Percentiles rank a stretch among this genome's conserved stretches.
phyloP scores from a whole-genome alignment of 2,329 filamentous ascomycete genomes.

The Claviceps quebecensis region DNA sequence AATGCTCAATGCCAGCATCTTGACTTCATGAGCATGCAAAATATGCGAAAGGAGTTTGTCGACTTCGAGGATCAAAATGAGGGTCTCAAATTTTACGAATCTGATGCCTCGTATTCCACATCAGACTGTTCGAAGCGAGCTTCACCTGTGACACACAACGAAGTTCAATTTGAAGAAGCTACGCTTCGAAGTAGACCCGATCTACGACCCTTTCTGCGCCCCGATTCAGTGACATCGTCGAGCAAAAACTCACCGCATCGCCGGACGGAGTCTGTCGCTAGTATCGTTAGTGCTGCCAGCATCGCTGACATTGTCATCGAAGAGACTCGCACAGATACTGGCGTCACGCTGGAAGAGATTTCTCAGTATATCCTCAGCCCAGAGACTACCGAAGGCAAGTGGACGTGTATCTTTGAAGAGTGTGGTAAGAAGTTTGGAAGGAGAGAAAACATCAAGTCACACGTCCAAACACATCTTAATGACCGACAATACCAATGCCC shows the following conservation, averaged over 20 bases:
- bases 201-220: constrained; percentile 15
- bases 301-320: constrained; percentile 51
- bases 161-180: constrained; percentile 22
- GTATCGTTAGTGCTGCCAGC: constrained; percentile 42
- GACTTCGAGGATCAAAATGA: constrained; percentile 24
- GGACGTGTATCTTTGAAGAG: constrained; percentile 60
- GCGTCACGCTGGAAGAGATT: constrained; percentile 77
- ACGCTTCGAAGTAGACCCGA: constrained; percentile 31
- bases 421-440: constrained; percentile 89
- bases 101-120: constrained; percentile 20
- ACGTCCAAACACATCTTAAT: constrained; percentile 94
- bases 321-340: constrained; percentile 59
- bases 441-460: constrained; percentile 97
- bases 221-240: constrained; percentile 9
- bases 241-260: constrained; percentile 27
- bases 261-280: constrained; percentile 45
- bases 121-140: constrained; percentile 37
- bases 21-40: constrained; percentile 43
- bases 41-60: constrained; percentile 29
- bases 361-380: constrained; percentile 60
- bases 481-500: constrained; percentile 93
- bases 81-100: constrained; percentile 19
- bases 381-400: constrained; percentile 61
- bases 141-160: constrained; percentile 27
- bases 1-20: constrained; percentile 37